These are phyloP conservation scores for Hemileccinum rubropunctum DNA, from an alignment of 768 basidiomycete genomes.

Conservation along the genomic window DNA sequence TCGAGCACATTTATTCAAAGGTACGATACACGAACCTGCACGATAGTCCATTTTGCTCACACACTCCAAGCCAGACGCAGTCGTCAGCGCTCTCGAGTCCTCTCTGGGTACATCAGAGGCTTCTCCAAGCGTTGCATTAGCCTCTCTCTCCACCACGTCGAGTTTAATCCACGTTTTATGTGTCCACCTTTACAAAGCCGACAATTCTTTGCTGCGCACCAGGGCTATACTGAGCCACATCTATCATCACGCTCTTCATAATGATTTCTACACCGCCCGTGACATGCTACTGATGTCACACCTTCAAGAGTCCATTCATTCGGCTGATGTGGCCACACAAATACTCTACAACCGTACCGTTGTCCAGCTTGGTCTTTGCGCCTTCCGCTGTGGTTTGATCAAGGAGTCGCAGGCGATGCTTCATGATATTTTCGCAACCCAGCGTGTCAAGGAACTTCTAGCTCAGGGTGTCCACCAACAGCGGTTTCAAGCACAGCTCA, in stretches of 20 bases:
- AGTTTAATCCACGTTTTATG: slow-evolving; percentile 87
- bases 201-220: slow-evolving; percentile 88
- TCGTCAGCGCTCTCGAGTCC: slow-evolving; percentile 86
- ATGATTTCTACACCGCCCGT: slow-evolving; percentile 93
- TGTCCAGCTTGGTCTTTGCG: slow-evolving; percentile 95
- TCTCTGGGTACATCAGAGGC: slow-evolving; percentile 56
- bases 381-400: slow-evolving; percentile 93
- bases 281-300: slow-evolving; percentile 99
- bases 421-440: slow-evolving; percentile 94
- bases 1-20: slow-evolving; percentile 99
- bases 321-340: slow-evolving; percentile 95
- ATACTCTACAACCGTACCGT: slow-evolving; percentile 97
- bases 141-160: slow-evolving; percentile 54
- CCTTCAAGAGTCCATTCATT: slow-evolving; percentile 93
- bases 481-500: slow-evolving; percentile 73
- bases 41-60: slow-evolving; percentile 2
- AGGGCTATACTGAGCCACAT: slow-evolving; percentile 98
- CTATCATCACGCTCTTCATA: slow-evolving; percentile 94
- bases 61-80: slow-evolving; percentile 77
- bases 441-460: slow-evolving; percentile 94
- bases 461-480: slow-evolving; percentile 96
- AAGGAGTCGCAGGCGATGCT: slow-evolving; percentile 90
- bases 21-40: slow-evolving; percentile 36
- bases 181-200: slow-evolving; percentile 88
- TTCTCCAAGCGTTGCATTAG: slow-evolving; percentile 61